Evolutionary conservation across 805 yeast species (phyloP).

Genomic region (Candida chilensis): DNA sequence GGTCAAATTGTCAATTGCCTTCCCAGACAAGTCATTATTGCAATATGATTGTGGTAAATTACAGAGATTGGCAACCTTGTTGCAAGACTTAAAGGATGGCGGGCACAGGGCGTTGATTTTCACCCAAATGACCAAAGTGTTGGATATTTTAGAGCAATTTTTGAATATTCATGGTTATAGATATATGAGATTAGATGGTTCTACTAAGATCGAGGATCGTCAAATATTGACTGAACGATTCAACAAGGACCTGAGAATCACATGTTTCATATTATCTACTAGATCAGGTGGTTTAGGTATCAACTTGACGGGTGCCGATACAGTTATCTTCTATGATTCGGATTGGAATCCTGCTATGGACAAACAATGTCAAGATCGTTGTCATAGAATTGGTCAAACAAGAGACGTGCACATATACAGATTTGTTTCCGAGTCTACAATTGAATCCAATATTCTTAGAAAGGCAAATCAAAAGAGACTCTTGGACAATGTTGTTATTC

Average conservation of each 20-base stretch:
- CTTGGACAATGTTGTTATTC: conserved; percentile 89
- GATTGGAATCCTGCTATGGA: conserved; percentile 99
- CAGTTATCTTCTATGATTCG: conserved; percentile 95
- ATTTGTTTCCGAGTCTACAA: conserved; percentile 91
- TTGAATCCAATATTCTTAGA: conserved; percentile 87
- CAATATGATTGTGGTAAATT: conserved; percentile 97
- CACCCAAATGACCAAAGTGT: conserved; percentile 96
- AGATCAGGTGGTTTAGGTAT: conserved; percentile 99
- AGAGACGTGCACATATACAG: conserved; percentile 96
- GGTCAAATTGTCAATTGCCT: conserved; percentile 82
- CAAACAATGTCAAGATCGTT: conserved; percentile 97
- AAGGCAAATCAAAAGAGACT: conserved; percentile 94
- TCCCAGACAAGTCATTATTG: conserved; percentile 87
- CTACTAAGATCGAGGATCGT: conserved; percentile 95
- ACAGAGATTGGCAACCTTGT: conserved; percentile 69
- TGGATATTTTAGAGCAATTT: conserved; percentile 89
- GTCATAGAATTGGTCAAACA: conserved; percentile 98
- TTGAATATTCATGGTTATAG: conserved; percentile 90
- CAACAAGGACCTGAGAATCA: conserved; percentile 76
- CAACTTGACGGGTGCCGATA: conserved; percentile 96
- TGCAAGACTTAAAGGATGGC: conserved; percentile 69
- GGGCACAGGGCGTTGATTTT: conserved; percentile 95
- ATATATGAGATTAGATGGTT: conserved; percentile 93
- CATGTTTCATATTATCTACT: conserved; percentile 87
- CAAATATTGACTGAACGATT: conserved; percentile 90